Evolutionary conservation across 2,329 filamentous ascomycete genomes (phyloP), one percentile per base, ranked within the genome.

Genomic region (Cytospora piceicola): DNA sequence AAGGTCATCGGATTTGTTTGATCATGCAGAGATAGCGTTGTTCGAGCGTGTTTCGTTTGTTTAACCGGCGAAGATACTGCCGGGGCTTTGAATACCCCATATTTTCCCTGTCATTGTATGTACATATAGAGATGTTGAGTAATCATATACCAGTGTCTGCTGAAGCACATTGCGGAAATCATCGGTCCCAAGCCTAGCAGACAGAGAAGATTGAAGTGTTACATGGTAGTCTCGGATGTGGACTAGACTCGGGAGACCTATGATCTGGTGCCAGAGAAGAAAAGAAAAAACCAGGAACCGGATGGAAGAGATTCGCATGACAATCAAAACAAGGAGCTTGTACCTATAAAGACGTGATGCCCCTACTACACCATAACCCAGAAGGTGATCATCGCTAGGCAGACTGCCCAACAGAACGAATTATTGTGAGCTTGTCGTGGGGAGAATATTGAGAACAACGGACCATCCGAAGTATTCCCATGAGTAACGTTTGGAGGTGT

Each of bases 1-100:
- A 49, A n/a, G 46, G 46, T 49, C 46, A 49, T 49, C 22, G 46
- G n/a, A 24, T 49, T 49, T 49, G 46, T 49, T 24, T 49, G 11
- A 12, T 12, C 11, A 6, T n/a, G 24, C n/a, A 24, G 11, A 49
- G 12, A n/a, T n/a, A 49, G 46, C 46, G 46, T 49, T n/a, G 20
- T 49, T 24, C n/a, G n/a, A 49, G 46, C 46, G 46, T 49, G 9
- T 49, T 49, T 49, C 11, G n/a, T 49, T 49, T 49, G 39, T 42
- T 22, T 24, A 24, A 20, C 46, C 46, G 46, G 46, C 46, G 46
- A 24, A 24, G 11, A 49, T 49, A 49, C 11, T 49, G 46, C 46
- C 46, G 46, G 46, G 46, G 46, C 46, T 49, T 22, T 49, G 7
- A 49, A 49, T 49, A 49, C 46, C 46, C n/a, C 20, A 12, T 12